Conservation (phyloP, 2,329 filamentous ascomycete genomes). For the Gremmenia infestans region DNA sequence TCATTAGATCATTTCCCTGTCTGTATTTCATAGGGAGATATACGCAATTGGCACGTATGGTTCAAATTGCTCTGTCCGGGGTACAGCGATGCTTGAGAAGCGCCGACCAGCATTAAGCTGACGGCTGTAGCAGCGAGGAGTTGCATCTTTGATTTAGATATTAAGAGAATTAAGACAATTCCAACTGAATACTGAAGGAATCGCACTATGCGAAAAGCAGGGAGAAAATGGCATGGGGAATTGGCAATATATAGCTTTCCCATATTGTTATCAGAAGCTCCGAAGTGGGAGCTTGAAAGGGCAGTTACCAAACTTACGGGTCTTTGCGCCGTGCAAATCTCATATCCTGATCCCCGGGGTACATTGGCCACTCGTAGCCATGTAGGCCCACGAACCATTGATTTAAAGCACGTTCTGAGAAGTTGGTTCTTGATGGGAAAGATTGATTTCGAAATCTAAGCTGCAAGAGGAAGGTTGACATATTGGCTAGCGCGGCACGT, state of each 20-base stretch:
- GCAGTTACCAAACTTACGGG: neutral
- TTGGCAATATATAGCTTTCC: neutral
- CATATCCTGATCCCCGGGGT: too few relatives aligned
- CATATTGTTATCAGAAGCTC: neutral
- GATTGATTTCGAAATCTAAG: neutral
- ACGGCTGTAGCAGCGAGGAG: neutral
- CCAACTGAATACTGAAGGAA: neutral
- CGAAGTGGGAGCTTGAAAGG: neutral
- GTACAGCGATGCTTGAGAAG: slow-evolving; percentile 16
- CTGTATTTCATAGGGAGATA: neutral
- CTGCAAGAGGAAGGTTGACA: slow-evolving; percentile 6
- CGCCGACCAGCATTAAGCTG: neutral
- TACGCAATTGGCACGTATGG: slow-evolving; percentile 26
- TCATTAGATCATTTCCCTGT: slow-evolving; percentile 1
- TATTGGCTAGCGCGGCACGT: slow-evolving; percentile 1
- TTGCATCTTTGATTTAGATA: neutral
- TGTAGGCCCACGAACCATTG: neutral
- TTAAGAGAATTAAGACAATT: neutral
- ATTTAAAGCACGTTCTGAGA: neutral
- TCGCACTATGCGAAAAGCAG: neutral
- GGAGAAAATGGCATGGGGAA: neutral
- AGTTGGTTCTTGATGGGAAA: neutral
- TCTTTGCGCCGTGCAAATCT: too few relatives aligned
- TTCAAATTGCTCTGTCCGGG: slow-evolving; percentile 25
- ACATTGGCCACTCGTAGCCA: neutral